Evolutionary conservation across 306 rosid species (phyloP), one percentile per base, ranked within the genome.

Genomic region (Quercus wislizeni): DNA sequence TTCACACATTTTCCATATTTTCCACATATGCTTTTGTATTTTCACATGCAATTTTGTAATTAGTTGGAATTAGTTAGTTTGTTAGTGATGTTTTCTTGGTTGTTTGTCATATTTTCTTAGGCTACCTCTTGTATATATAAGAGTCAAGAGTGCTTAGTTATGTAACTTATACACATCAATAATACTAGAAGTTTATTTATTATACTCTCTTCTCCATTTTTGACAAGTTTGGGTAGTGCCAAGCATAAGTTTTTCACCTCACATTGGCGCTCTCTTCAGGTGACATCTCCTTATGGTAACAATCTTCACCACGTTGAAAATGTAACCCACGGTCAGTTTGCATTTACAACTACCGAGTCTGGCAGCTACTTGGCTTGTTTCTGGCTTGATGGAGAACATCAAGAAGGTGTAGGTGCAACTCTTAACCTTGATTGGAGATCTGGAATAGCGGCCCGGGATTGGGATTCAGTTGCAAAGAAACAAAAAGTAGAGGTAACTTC

Each of bases 261-360:
- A 69, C 23, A 5, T 79, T 55, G 74, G 73, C 7, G 6, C 13
- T 30, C 19, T 77, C 15, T 23, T 19, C 58, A 88, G 89, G 86
- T 88, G 46, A 88, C 92, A 83, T 84, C 88, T 80, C 92, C 92
- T 77, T 86, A 76, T 68, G 92, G 92, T 65, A 88, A 88, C 76
- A 86, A 75, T 84, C 89, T 88, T 79, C 88, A 88, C 80, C 78
- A 84, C 71, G 79, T 76, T 25, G 92, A 88, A 72, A 88, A 88
- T 75, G 92, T 82, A n/a, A 83, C 92, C 21, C 92, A 86, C 12
- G 92, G 92, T 41, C 92, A 88, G 63, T 88, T 86, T 86, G 92
- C 92, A 61, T 88, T 88, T 77, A 84, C 92, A 71, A 67, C 89
- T 6, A 33, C 82, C 0, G 92, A 88, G 75, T 79, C 76, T 84